Base-by-base conservation (phyloP, 1,284 basidiomycete species). In the Apiotrichum mycotoxinovorans region DNA sequence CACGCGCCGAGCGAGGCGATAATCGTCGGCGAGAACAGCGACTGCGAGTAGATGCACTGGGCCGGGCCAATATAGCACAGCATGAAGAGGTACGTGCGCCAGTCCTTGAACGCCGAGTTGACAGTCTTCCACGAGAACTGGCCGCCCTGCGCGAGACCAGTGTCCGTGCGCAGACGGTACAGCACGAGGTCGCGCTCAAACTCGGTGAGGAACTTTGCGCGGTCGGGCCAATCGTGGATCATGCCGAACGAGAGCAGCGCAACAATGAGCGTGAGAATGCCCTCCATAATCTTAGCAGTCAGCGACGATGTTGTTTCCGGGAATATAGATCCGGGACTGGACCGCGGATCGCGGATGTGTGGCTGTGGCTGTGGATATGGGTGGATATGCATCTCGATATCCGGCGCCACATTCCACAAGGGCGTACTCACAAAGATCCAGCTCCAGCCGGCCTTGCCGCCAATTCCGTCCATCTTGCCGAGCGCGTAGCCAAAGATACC, bases 211-310 rank as follows among this genome's bases (percentile, higher is more conserved):
- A 78, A 78, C 26, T 62, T 63, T n/a, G 76, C 72, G 34, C 71
- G 60, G 33, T 78, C 77, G 3, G 79, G 79, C 72, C 77, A 79
- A 64, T 80, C 78, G 65, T 76, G 69, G 12, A 79, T 69, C 65
- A 78, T 72, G 62, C 66, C 77, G 53, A 75, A 72, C 0, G 77
- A 74, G 4, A 52, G 57, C 44, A 67, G 51, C 41, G 68, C 78
- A 37, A 76, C 62, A 25, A 77, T 51, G 49, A 79, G 65, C 3
- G 77, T 78, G n/a, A 43, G 26, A 8, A 79, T 58, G 9, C 78
- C 78, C 61, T 79, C 78, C 52, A 78, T 74, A 60, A 79, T 77
- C 46, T 48, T 30, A 17, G 10, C 22, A 0, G 23, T n/a, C 34
- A 18, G 27, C 25, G 18, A 9, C n/a, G n/a, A n/a, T n/a, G 40